These are phyloP conservation scores for Podospora comata DNA, from an alignment of 495 filamentous ascomycete species.

Conservation along the genomic window DNA sequence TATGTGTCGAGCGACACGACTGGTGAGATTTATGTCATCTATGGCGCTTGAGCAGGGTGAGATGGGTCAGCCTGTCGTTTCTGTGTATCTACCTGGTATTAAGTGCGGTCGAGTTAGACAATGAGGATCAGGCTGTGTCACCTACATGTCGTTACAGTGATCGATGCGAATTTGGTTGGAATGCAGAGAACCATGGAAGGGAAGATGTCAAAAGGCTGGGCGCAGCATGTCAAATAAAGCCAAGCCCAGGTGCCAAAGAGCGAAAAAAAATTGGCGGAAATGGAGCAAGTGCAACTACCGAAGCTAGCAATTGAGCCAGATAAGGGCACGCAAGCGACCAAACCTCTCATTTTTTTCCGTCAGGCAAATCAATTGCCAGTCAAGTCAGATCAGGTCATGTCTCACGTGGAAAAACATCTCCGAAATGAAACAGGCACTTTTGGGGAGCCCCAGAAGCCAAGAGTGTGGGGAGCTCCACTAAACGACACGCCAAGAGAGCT, in stretches of 20 bases:
- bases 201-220: background rate
- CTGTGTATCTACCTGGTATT: background rate
- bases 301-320: background rate
- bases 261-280: too few relatives aligned
- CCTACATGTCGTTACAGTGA: too few relatives aligned
- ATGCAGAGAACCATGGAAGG: background rate
- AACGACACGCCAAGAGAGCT: too few relatives aligned
- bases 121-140: background rate
- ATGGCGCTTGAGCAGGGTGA: conserved; percentile 27
- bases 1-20: conserved; percentile 49
- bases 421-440: too few relatives aligned
- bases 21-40: conserved; percentile 50
- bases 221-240: background rate
- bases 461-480: too few relatives aligned
- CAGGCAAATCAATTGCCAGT: too few relatives aligned
- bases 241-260: background rate
- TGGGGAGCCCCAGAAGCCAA: too few relatives aligned
- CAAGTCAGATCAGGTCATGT: too few relatives aligned
- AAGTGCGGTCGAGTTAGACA: background rate
- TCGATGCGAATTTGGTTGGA: too few relatives aligned
- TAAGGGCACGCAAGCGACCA: too few relatives aligned
- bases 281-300: background rate
- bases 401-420: too few relatives aligned
- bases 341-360: too few relatives aligned
- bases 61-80: background rate